phyloP scores from a whole-genome alignment of 768 basidiomycete species.

The Hericium rajendrae region DNA sequence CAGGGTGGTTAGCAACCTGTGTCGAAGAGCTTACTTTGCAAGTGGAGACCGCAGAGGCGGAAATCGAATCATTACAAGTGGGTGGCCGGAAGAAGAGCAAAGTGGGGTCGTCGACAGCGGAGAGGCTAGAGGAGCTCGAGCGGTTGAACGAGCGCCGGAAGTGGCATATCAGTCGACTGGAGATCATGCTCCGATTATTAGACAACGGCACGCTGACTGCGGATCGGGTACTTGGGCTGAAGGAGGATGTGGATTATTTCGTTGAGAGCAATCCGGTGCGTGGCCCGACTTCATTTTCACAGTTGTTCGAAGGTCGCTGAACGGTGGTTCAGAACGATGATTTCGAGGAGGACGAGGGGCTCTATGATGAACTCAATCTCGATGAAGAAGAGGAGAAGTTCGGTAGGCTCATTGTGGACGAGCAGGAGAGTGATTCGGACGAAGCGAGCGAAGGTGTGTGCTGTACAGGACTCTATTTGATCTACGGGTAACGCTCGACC shows the following conservation, averaged over 20 bases:
- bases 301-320: not conserved
- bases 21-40: slow-evolving; percentile 92
- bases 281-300: slow-evolving; percentile 13
- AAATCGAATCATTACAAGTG: slow-evolving; percentile 74
- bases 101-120: slow-evolving; percentile 50
- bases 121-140: slow-evolving; percentile 79
- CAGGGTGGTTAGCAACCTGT: slow-evolving; percentile 75
- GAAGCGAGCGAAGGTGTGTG: slow-evolving; percentile 58
- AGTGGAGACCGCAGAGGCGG: slow-evolving; percentile 90
- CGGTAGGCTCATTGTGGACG: slow-evolving; percentile 62
- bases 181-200: slow-evolving; percentile 84
- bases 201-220: slow-evolving; percentile 86
- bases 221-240: slow-evolving; percentile 72
- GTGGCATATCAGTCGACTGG: slow-evolving; percentile 91
- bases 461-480: not conserved
- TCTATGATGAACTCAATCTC: slow-evolving; percentile 95
- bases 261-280: slow-evolving; percentile 91
- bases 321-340: slow-evolving; percentile 68
- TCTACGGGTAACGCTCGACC: slow-evolving; percentile 1
- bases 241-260: slow-evolving; percentile 94
- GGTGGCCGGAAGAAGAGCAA: slow-evolving; percentile 81
- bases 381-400: slow-evolving; percentile 96
- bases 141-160: slow-evolving; percentile 84
- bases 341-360: slow-evolving; percentile 94
- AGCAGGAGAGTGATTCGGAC: slow-evolving; percentile 73